These are phyloP conservation scores for Populus tomentosa DNA, from an alignment of 441 rosid genomes.

Conservation along the genomic window DNA sequence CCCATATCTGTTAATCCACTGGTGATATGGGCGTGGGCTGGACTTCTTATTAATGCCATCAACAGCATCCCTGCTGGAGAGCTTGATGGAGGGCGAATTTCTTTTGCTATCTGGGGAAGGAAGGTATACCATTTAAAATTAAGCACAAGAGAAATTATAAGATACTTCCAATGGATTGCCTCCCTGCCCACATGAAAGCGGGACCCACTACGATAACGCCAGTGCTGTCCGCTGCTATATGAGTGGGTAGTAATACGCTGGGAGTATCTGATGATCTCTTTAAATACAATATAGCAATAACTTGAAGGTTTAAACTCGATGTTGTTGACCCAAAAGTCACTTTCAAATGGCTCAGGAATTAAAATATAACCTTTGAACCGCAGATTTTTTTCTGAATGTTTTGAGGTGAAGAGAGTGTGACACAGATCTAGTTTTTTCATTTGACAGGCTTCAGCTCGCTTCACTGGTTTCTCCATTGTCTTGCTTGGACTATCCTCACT, in stretches of 20 bases:
- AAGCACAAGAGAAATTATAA: background rate
- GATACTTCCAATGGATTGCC: background rate
- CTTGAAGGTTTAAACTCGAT: background rate
- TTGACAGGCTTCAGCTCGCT: constrained; percentile 62
- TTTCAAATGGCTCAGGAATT: background rate
- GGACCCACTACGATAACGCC: background rate
- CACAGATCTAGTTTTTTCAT: constrained; percentile 14
- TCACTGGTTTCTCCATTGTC: constrained; percentile 55
- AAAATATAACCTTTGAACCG: background rate
- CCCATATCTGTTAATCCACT: constrained; percentile 87
- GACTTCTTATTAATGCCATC: constrained; percentile 88
- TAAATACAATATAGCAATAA: background rate
- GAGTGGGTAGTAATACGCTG: background rate
- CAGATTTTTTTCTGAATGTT: background rate
- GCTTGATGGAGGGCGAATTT: constrained; percentile 10
- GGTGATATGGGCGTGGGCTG: constrained; percentile 96
- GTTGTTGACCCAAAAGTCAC: background rate
- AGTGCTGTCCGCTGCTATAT: background rate
- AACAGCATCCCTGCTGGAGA: constrained; percentile 98
- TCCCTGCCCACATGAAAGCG: background rate
- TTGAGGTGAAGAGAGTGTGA: background rate
- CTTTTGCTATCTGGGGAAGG: constrained; percentile 81
- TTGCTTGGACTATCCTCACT: constrained; percentile 76
- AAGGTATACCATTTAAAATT: constrained; percentile 48
- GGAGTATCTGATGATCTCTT: background rate